Percentiles rank a stretch among this genome's conserved stretches.
Conservation (phyloP, 257 asterid species). For the Plantago elongata region DNA sequence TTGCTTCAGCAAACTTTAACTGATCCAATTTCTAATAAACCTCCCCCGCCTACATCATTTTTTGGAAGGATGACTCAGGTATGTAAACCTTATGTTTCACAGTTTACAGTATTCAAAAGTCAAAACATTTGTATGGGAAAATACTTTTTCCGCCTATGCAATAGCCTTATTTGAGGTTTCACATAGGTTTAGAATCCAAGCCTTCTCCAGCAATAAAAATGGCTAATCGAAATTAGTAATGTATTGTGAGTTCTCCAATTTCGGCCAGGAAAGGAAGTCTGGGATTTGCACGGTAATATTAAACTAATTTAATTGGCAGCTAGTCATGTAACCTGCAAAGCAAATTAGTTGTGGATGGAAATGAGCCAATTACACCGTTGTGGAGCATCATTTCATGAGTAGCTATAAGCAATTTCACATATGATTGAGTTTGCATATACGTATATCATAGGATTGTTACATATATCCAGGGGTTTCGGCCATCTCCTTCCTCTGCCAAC, state of each 20-base stretch:
- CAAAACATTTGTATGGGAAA: neutral
- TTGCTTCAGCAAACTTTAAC: conserved; percentile 68
- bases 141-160: neutral
- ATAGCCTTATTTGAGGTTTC: too few relatives aligned
- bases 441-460: neutral
- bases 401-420: conserved; percentile 9
- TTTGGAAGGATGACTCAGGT: conserved; percentile 82
- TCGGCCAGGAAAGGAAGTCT: too few relatives aligned
- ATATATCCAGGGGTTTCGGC: conserved; percentile 55
- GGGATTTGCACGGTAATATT: too few relatives aligned
- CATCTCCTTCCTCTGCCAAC: conserved; percentile 58
- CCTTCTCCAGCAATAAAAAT: too few relatives aligned
- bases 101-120: neutral
- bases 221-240: too few relatives aligned
- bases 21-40: conserved; percentile 40
- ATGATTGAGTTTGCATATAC: conserved; percentile 5
- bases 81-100: conserved; percentile 18
- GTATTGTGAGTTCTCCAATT: too few relatives aligned
- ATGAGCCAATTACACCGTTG: too few relatives aligned
- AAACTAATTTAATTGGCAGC: too few relatives aligned
- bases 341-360: too few relatives aligned
- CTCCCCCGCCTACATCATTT: conserved; percentile 68
- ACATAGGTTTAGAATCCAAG: too few relatives aligned
- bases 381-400: conserved; percentile 1
- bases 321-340: too few relatives aligned